A percentile compares a stretch with the other conserved stretches of the same genome.
These are phyloP conservation scores for Ceraceosorus guamensis DNA, from an alignment of 1,284 basidiomycete species.

Conservation along the genomic window DNA sequence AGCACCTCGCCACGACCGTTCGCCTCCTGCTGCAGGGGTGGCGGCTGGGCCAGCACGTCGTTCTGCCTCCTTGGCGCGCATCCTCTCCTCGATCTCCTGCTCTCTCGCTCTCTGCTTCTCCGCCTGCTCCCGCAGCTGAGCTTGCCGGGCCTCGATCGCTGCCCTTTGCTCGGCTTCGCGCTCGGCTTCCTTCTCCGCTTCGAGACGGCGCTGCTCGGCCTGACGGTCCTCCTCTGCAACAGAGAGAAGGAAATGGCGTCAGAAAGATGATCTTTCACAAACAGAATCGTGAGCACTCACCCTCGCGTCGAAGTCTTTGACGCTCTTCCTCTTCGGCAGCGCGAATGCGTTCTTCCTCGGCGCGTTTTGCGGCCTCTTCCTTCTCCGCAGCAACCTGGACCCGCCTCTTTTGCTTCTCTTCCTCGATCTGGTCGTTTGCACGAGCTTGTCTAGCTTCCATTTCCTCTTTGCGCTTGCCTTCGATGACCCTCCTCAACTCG, in stretches of 20 bases:
- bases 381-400: constrained; percentile 25
- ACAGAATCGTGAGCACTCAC: constrained; percentile 1
- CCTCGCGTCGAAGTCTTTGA: constrained; percentile 16
- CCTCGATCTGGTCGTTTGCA: constrained; percentile 67
- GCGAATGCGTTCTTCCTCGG: constrained; percentile 35
- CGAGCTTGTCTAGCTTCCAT: constrained; percentile 60
- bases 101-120: constrained; percentile 39
- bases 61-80: constrained; percentile 1
- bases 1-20: constrained; percentile 4
- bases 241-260: not conserved
- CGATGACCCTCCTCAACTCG: constrained; percentile 58
- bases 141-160: constrained; percentile 43
- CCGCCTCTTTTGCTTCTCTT: constrained; percentile 71
- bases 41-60: constrained; percentile 8
- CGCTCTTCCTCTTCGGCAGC: constrained; percentile 29
- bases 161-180: constrained; percentile 44
- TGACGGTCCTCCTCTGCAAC: constrained; percentile 16
- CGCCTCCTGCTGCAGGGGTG: constrained; percentile 6
- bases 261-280: not conserved
- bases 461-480: constrained; percentile 64
- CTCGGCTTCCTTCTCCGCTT: constrained; percentile 38
- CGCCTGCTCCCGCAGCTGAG: constrained; percentile 32
- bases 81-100: constrained; percentile 24
- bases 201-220: constrained; percentile 33
- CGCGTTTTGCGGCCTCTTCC: constrained; percentile 21